Conservation (phyloP, 1,284 basidiomycete genomes). For the Tilletia indica region DNA sequence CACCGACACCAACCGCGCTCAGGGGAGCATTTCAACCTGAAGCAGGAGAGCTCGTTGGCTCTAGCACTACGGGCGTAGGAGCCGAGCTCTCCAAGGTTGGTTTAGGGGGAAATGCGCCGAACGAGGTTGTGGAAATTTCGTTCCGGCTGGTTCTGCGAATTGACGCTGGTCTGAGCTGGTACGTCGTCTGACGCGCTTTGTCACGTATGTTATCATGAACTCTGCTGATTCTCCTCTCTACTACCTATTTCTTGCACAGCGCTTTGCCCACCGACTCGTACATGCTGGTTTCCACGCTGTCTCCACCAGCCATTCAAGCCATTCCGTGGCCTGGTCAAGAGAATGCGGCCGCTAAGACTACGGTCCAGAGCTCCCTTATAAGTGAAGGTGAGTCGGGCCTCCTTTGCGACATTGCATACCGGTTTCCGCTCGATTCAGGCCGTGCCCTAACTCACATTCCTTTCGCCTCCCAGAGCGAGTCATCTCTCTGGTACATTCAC, state of each 20-base stretch:
- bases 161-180: slow-evolving; percentile 45
- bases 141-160: slow-evolving; percentile 47
- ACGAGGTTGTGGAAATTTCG: slow-evolving; percentile 28
- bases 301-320: slow-evolving; percentile 48
- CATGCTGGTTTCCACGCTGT: slow-evolving; percentile 44
- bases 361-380: slow-evolving; percentile 2
- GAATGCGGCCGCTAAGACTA: slow-evolving; percentile 4
- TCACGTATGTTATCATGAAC: neutral
- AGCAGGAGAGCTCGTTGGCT: slow-evolving; percentile 35
- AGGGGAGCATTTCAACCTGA: slow-evolving; percentile 38
- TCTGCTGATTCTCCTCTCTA: no score
- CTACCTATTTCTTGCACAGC: neutral
- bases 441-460: neutral
- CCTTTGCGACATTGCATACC: slow-evolving; percentile 1
- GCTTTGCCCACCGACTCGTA: slow-evolving; percentile 36
- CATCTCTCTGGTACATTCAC: slow-evolving; percentile 32
- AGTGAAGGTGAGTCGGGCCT: slow-evolving; percentile 12
- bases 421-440: neutral
- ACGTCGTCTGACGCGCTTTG: neutral
- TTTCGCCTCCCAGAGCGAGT: neutral
- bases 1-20: slow-evolving; percentile 34
- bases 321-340: slow-evolving; percentile 49
- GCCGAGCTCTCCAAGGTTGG: slow-evolving; percentile 28
- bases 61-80: slow-evolving; percentile 22
- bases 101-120: slow-evolving; percentile 29